phyloP scores from a whole-genome alignment of 2,329 filamentous ascomycete species.

The Colletotrichum graminicola region DNA sequence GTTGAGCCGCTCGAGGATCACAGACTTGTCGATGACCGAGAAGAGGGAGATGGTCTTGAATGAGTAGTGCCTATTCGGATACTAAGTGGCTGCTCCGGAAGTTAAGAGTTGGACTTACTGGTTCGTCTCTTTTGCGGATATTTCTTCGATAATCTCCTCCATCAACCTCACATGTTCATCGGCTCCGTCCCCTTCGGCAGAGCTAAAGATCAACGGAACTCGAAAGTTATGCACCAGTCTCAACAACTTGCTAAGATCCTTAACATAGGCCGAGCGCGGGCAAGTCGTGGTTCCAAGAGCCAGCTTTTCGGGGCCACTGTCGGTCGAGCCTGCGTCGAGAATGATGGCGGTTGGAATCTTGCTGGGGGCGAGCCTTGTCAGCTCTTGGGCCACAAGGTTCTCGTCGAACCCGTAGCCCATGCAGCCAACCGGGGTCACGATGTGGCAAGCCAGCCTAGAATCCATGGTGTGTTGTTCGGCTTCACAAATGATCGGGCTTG shows the following conservation, averaged over 20 bases:
- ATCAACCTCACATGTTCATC: constrained; percentile 58
- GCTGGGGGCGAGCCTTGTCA: constrained; percentile 46
- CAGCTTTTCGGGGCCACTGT: constrained; percentile 56
- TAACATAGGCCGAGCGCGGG: constrained; percentile 54
- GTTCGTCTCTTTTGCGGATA: constrained; percentile 46
- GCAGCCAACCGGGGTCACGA: constrained; percentile 62
- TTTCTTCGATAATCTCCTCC: constrained; percentile 54
- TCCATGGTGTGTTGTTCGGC: neutral
- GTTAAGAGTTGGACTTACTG: neutral
- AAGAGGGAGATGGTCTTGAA: constrained; percentile 55
- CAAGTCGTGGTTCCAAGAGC: constrained; percentile 56
- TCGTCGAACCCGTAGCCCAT: constrained; percentile 62
- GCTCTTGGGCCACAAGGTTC: constrained; percentile 45
- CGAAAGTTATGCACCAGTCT: constrained; percentile 49
- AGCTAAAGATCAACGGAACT: constrained; percentile 57
- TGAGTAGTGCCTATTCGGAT: neutral
- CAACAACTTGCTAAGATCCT: constrained; percentile 57
- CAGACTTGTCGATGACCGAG: constrained; percentile 53
- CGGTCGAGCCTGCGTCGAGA: constrained; percentile 53
- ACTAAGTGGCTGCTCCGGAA: neutral
- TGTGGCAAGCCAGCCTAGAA: constrained; percentile 49
- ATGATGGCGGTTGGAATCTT: constrained; percentile 51
- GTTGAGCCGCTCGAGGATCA: constrained; percentile 48
- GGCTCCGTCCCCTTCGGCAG: constrained; percentile 62
- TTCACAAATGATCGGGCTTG: neutral